A percentile compares a stretch with the other conserved stretches of the same genome.
These are phyloP conservation scores for Carex kokanica DNA, from an alignment of 176 grass and related monocot genomes.

Conservation along the genomic window DNA sequence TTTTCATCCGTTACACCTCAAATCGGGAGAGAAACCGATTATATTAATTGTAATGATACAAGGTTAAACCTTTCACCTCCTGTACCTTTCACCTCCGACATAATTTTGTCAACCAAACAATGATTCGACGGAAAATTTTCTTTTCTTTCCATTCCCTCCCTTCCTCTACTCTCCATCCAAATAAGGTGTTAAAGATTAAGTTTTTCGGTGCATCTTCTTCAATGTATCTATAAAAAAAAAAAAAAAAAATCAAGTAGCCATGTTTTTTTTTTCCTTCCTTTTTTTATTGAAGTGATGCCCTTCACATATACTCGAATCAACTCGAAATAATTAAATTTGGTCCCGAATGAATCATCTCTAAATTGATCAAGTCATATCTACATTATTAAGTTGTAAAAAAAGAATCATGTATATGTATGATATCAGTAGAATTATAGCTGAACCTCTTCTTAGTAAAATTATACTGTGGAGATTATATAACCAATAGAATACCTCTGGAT, in stretches of 20 bases:
- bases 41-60: too few species aligned
- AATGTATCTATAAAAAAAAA: not conserved
- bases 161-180: too few species aligned
- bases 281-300: not conserved
- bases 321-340: not conserved
- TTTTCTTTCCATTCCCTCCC: too few species aligned
- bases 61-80: too few species aligned
- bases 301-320: not conserved
- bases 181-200: not conserved
- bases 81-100: too few species aligned
- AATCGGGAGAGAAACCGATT: too few species aligned
- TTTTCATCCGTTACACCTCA: too few species aligned
- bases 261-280: not conserved
- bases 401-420: not conserved
- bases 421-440: not conserved
- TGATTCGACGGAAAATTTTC: too few species aligned
- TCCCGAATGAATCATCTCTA: not conserved
- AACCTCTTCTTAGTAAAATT: not conserved
- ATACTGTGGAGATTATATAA: not conserved
- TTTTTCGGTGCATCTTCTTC: not conserved
- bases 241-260: too few species aligned
- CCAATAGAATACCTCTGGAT: not conserved
- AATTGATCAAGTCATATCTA: not conserved
- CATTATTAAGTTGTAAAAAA: not conserved
- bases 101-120: too few species aligned